Conservation (phyloP, 495 filamentous ascomycete species). For the Penicillium paradoxum region DNA sequence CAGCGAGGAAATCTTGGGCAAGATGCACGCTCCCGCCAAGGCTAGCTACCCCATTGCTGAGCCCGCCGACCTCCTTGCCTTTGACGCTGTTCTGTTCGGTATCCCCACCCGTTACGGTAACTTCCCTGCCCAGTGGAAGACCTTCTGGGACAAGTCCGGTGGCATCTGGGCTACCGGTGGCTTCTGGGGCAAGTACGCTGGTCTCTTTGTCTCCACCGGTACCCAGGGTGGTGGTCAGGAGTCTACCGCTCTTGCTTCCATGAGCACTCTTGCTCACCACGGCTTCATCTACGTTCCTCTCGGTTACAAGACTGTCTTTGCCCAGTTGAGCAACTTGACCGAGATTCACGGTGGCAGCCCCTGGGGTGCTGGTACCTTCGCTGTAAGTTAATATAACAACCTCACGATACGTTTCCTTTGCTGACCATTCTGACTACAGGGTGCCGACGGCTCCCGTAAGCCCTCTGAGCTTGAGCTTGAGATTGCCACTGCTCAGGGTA, state of each 20-base stretch:
- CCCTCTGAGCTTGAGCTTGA: constrained; percentile 69
- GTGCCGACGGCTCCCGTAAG: constrained; percentile 71
- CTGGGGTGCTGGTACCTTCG: constrained; percentile 94
- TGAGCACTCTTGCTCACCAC: constrained; percentile 90
- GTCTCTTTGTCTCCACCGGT: constrained; percentile 83
- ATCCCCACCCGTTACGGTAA: constrained; percentile 98
- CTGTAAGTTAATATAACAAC: constrained; percentile 45
- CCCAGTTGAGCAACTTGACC: constrained; percentile 56
- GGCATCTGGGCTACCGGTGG: constrained; percentile 65
- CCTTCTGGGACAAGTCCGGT: constrained; percentile 82
- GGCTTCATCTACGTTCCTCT: constrained; percentile 94
- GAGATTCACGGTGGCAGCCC: constrained; percentile 82
- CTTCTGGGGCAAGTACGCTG: constrained; percentile 87
- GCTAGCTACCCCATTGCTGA: constrained; percentile 61
- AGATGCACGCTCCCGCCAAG: constrained; percentile 89
- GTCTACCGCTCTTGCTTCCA: constrained; percentile 70
- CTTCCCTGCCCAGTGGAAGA: constrained; percentile 95
- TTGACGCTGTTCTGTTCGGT: constrained; percentile 90
- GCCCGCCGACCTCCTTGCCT: constrained; percentile 62
- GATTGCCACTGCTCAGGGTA: constrained; percentile 76
- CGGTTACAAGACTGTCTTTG: constrained; percentile 81
- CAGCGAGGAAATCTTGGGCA: constrained; percentile 67
- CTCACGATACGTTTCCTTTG: background rate
- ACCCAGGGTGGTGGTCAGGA: constrained; percentile 89
- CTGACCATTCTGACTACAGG: constrained; percentile 26